Base-by-base conservation (phyloP, 1,284 basidiomycete species). In the Ustilago crameri region DNA sequence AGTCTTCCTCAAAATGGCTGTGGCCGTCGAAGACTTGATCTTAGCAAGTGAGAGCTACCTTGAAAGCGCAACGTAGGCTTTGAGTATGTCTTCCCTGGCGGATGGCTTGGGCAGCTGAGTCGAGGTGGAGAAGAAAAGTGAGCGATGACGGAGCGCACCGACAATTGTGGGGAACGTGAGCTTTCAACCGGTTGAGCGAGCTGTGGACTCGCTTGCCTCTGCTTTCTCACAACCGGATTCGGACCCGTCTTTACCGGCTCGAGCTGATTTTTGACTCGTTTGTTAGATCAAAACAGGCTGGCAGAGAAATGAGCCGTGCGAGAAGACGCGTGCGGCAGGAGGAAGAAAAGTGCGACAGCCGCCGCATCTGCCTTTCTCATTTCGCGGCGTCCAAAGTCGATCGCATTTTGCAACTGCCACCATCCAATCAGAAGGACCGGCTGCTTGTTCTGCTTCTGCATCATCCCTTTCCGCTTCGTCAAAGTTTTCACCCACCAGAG, bases 361-460 rank as follows among this genome's bases (percentile, higher is more conserved):
- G 8, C 5, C 14, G 22, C 40, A 20, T 43, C n/a, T n/a, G n/a
- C n/a, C n/a, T 10, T 52, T 49, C 27, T 24, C 37, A 20, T 24
- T 34, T 35, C n/a, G 32, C 18, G 10, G 40, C 22, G 7, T 20
- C 22, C 18, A 18, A 9, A 22, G 47, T 53, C 51, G 57, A 66
- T 66, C 63, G 52, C 63, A 32, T 49, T 55, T 51, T 42, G 37
- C 51, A 49, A 48, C 62, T 26, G 22, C 24, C 35, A 65, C 48
- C 57, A 60, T 57, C 64, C 57, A 67, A 67, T 67, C 64, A 67
- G 52, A 51, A 23, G n/a, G 34, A n/a, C 32, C 9, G 9, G 12
- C 17, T 18, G 9, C 45, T 46, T 38, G 22, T n/a, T 38, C 34
- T 35, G 35, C 50, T 38, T 24, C 42, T 38, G 10, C 20, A 41